phyloP scores from a whole-genome alignment of 2,329 filamentous ascomycete genomes.

The Coleophoma cylindrospora region DNA sequence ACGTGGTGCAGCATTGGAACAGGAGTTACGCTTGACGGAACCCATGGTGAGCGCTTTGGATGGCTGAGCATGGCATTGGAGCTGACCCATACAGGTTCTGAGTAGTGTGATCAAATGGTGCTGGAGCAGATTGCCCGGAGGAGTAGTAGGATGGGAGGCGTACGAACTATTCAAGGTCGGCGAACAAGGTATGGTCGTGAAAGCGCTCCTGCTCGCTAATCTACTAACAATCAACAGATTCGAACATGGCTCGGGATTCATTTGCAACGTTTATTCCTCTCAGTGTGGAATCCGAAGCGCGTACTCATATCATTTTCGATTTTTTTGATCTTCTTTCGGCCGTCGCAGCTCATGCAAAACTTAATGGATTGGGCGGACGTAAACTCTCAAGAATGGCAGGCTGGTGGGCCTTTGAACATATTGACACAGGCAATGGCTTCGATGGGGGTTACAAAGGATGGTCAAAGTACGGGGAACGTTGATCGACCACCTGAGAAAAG shows the following conservation, averaged over 20 bases:
- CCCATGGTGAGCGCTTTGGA: slow-evolving; percentile 66
- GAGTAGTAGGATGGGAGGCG: slow-evolving; percentile 93
- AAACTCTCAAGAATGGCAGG: slow-evolving; percentile 93
- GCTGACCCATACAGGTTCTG: slow-evolving; percentile 58
- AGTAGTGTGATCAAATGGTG: slow-evolving; percentile 97
- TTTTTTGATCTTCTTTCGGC: slow-evolving; percentile 93
- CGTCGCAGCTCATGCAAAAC: slow-evolving; percentile 87
- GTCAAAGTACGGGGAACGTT: slow-evolving; percentile 55
- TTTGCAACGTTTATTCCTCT: slow-evolving; percentile 96
- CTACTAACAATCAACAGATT: slow-evolving; percentile 53
- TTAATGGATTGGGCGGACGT: slow-evolving; percentile 85
- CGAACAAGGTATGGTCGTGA: slow-evolving; percentile 66
- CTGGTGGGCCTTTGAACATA: slow-evolving; percentile 98
- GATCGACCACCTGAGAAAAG: not conserved
- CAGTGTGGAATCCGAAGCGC: slow-evolving; percentile 81
- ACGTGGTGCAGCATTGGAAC: slow-evolving; percentile 65
- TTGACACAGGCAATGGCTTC: slow-evolving; percentile 83
- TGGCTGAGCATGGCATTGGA: slow-evolving; percentile 18
- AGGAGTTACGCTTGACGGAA: slow-evolving; percentile 88
- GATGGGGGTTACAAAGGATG: slow-evolving; percentile 91
- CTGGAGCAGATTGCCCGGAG: slow-evolving; percentile 87
- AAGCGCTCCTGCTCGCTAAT: slow-evolving; percentile 2
- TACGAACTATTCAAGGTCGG: slow-evolving; percentile 95
- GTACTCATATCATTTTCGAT: slow-evolving; percentile 86
- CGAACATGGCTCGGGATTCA: slow-evolving; percentile 82